These are phyloP conservation scores for Nigrospora osmanthi DNA, from an alignment of 2,329 filamentous ascomycete species.

Conservation along the genomic window DNA sequence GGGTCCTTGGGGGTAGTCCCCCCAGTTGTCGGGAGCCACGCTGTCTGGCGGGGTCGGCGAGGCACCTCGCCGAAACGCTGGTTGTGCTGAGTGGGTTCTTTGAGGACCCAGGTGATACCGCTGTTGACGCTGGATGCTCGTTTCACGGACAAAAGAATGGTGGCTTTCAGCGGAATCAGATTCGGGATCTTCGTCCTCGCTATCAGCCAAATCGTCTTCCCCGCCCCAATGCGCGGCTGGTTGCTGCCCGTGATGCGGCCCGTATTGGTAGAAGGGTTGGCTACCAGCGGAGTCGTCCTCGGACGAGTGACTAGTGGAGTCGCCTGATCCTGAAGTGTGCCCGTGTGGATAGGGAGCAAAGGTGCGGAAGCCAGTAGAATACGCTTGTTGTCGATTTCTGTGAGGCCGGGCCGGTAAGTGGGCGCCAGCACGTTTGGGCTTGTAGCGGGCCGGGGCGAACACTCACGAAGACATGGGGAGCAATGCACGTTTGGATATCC, in stretches of 20 bases:
- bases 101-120: constrained; percentile 27
- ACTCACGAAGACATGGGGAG: constrained; percentile 26
- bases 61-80: constrained; percentile 15
- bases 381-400: no score
- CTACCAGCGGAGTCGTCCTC: no score
- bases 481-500: constrained; percentile 23
- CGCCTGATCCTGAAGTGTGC: no score
- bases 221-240: constrained; percentile 1
- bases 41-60: constrained; percentile 42
- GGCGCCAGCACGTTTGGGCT: no score
- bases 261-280: no score
- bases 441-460: neutral
- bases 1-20: neutral
- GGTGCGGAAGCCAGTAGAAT: no score
- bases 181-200: constrained; percentile 36
- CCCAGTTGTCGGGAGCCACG: constrained; percentile 50
- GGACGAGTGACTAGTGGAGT: no score
- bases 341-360: no score
- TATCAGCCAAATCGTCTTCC: constrained; percentile 16
- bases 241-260: no score
- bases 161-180: constrained; percentile 45
- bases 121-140: constrained; percentile 25
- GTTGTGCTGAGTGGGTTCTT: constrained; percentile 14
- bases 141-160: constrained; percentile 18
- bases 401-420: no score